Percentiles rank a stretch among this genome's conserved stretches.
Evolutionary conservation across 768 basidiomycete genomes (phyloP).

Genomic region (Amanita pallidorosea): DNA sequence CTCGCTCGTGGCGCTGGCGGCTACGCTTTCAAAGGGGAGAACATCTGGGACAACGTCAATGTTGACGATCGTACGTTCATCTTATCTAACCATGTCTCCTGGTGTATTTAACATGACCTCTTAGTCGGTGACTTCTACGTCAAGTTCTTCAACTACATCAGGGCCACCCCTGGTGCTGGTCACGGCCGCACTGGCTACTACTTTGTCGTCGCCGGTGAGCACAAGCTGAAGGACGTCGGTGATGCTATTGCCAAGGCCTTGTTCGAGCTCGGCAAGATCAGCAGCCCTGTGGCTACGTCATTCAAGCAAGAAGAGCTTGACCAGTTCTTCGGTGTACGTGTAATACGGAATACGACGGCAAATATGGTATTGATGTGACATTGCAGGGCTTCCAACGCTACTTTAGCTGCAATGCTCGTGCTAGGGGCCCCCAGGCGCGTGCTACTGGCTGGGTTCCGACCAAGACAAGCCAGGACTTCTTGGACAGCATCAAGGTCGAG

Average conservation of each 20-base stretch:
- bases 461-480: constrained; percentile 27
- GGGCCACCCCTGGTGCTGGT: constrained; percentile 16
- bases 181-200: constrained; percentile 45
- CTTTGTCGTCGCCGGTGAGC: constrained; percentile 42
- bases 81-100: background rate
- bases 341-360: background rate
- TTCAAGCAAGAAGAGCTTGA: constrained; percentile 36
- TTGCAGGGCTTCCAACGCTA: constrained; percentile 8
- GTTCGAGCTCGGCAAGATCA: constrained; percentile 24
- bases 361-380: background rate
- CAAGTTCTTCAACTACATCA: constrained; percentile 28
- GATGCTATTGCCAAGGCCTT: constrained; percentile 28
- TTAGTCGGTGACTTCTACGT: constrained; percentile 35
- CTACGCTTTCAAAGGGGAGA: constrained; percentile 44
- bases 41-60: constrained; percentile 48
- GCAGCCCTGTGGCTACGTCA: constrained; percentile 28
- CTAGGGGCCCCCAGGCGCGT: constrained; percentile 22
- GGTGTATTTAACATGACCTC: background rate
- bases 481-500: constrained; percentile 30
- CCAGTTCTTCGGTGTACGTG: constrained; percentile 25
- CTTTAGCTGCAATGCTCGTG: constrained; percentile 30
- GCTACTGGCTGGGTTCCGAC: constrained; percentile 36
- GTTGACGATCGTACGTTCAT: constrained; percentile 36
- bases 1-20: constrained; percentile 40
- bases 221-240: constrained; percentile 29